Evolutionary conservation across 2,329 filamentous ascomycete species (phyloP), one percentile per base, ranked within the genome.

Genomic region (Orbilia brochopaga): DNA sequence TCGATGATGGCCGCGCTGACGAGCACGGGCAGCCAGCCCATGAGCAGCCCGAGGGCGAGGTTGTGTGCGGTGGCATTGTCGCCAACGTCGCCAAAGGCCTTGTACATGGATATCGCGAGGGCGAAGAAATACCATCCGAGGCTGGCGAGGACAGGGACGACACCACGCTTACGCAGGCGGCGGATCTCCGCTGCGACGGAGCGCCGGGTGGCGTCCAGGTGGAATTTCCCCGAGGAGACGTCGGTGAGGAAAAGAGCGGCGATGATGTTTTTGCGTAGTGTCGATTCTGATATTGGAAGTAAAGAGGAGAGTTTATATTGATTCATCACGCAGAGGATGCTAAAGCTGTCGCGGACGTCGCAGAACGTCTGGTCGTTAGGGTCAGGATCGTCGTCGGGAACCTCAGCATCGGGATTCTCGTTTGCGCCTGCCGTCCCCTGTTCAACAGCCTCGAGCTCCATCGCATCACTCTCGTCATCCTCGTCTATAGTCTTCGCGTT

Each of bases 11-110:
- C 79, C 42, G 79, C 78, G 40, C 82, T 75, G 35, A 83, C 80
- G 5, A 83, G 74, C 6, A 83, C 76, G 0, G 82, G 81, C 1
- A 83, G 77, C 82, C 81, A 83, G 3, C 79, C 78, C 2, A 83
- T 76, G 2, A 83, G 60, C 35, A 81, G 75, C 1, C 82, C 82
- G 0, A 83, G 72, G 0, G 81, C 78, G 0, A 83, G 77, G 60
- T 81, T 80, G 54, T 83, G 81, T 0, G 82, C 81, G 0, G 79
- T 80, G 1, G 79, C 77, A 37, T 81, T 81, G 10, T 78, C 72
- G 1, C 81, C 81, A 13, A 79, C 69, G 32, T 75, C 73, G 21
- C 75, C 74, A 56, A 78, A 79, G 2, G 77, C 76, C 59, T 75
- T 54, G 54, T 75, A 75, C 23, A 78, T 75, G 10, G 76, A 76